These are phyloP conservation scores for Komagataella populi DNA, from an alignment of 805 yeast genomes.

Conservation along the genomic window DNA sequence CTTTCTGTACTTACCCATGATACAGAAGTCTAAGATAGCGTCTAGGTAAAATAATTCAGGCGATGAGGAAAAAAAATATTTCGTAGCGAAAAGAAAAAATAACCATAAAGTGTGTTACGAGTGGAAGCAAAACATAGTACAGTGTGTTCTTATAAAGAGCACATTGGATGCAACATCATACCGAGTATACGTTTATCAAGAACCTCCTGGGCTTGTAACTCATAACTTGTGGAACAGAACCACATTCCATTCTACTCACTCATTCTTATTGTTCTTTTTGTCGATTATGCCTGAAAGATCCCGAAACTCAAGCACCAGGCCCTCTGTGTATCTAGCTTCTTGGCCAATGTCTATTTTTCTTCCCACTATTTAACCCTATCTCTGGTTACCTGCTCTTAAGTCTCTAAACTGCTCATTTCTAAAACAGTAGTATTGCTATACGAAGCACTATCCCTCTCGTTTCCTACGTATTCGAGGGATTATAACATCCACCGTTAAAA, in stretches of 20 bases:
- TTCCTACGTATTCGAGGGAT: background rate
- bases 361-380: no score
- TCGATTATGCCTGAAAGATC: background rate
- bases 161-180: no score
- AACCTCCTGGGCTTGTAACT: no score
- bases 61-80: background rate
- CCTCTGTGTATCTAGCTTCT: background rate
- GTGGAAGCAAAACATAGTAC: background rate
- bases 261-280: no score
- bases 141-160: no score
- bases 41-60: background rate
- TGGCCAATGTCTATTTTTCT: no score
- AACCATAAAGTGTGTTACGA: background rate
- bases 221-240: no score
- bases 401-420: no score
- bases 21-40: background rate
- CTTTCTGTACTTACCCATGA: constrained; percentile 72
- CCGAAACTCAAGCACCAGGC: background rate
- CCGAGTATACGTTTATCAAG: no score
- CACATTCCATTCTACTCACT: no score
- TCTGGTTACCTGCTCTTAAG: no score
- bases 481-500: background rate
- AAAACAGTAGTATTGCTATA: no score
- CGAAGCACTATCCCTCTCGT: background rate
- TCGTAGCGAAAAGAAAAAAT: background rate